phyloP scores from a whole-genome alignment of 805 yeast species.

The Yarrowia sp. region DNA sequence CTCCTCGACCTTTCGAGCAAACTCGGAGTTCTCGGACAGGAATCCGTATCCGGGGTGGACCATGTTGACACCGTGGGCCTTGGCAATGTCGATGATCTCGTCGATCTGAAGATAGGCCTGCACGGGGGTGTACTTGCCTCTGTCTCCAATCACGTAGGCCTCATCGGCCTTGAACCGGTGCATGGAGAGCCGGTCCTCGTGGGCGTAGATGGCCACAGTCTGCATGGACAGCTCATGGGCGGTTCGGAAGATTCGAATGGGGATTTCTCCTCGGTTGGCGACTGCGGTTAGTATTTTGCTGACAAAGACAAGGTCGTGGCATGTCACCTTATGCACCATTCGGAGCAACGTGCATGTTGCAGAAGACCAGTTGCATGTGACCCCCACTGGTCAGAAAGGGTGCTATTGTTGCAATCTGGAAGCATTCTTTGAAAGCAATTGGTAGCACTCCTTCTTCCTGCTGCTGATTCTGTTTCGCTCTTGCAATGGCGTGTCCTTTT shows the following conservation, averaged over 20 bases:
- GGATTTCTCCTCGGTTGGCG: constrained; percentile 54
- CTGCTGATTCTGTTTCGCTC: no score
- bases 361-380: not conserved
- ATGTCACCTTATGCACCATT: constrained; percentile 11
- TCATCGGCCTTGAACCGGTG: constrained; percentile 95
- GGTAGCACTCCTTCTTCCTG: not conserved
- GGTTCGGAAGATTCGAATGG: constrained; percentile 74
- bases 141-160: constrained; percentile 87
- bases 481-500: no score
- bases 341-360: constrained; percentile 4
- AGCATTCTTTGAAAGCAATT: constrained; percentile 36
- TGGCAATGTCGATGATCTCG: constrained; percentile 88
- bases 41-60: constrained; percentile 95
- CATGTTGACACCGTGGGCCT: constrained; percentile 77
- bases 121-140: constrained; percentile 91
- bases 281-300: constrained; percentile 42
- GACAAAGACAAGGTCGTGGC: not conserved
- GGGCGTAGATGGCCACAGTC: constrained; percentile 95
- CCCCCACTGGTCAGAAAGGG: constrained; percentile 10
- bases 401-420: not conserved
- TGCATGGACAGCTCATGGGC: constrained; percentile 98
- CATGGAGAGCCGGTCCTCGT: constrained; percentile 93
- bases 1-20: constrained; percentile 89
- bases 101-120: constrained; percentile 96
- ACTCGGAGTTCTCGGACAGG: constrained; percentile 88